phyloP scores from a whole-genome alignment of 2,329 filamentous ascomycete species.

The Pseudogymnoascus sp. region DNA sequence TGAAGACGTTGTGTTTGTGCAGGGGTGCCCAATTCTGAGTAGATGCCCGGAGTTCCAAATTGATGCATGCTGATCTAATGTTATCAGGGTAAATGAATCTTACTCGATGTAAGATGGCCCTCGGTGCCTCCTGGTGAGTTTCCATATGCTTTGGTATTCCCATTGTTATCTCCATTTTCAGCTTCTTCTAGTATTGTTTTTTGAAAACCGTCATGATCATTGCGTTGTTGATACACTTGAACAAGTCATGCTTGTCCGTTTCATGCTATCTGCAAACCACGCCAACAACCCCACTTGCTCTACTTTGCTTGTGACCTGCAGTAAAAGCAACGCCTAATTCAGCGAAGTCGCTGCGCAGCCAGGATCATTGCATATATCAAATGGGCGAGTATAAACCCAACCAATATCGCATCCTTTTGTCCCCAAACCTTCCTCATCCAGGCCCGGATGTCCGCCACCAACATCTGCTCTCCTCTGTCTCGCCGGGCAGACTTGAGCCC shows the following conservation, averaged over 20 bases:
- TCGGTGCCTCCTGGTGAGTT: background rate
- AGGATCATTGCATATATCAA: background rate
- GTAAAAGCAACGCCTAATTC: background rate
- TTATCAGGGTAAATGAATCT: background rate
- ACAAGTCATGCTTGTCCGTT: background rate
- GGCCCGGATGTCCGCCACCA: slow-evolving; percentile 32
- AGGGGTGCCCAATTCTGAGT: background rate
- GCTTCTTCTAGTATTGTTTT: background rate
- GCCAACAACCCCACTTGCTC: background rate
- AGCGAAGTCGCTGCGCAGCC: background rate
- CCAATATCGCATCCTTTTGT: slow-evolving; percentile 12
- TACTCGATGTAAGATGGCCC: background rate
- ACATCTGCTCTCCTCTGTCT: slow-evolving; percentile 39
- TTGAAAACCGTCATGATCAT: background rate
- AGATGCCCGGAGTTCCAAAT: background rate
- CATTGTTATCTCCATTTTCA: background rate
- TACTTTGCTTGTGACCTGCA: background rate
- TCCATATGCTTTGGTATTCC: background rate
- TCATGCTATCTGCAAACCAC: background rate
- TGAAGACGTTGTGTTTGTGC: background rate
- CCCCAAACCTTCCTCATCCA: slow-evolving; percentile 15
- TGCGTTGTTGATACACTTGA: background rate
- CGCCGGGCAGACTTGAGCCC: slow-evolving; percentile 45
- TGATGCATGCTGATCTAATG: background rate
- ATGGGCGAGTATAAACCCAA: slow-evolving; percentile 12